Conservation (phyloP, 805 yeast genomes). For the Millerozyma acaciae region DNA sequence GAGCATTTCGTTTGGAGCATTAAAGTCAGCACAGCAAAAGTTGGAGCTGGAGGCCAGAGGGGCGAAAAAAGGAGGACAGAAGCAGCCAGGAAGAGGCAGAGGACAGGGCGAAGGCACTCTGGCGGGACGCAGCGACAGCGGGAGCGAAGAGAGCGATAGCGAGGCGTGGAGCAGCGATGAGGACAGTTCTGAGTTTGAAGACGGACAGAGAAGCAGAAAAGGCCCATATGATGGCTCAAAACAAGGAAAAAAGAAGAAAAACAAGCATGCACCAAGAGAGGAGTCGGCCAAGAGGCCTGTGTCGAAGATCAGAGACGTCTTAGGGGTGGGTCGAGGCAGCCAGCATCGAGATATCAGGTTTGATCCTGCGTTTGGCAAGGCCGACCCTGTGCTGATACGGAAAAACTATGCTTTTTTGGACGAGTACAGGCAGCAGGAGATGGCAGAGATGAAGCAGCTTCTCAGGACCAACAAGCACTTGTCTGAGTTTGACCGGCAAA, state of each 20-base stretch:
- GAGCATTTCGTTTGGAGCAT: conserved; percentile 60
- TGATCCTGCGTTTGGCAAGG: conserved; percentile 84
- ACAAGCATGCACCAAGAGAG: conserved; percentile 88
- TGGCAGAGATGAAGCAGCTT: conserved; percentile 52
- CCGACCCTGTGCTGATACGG: conserved; percentile 64
- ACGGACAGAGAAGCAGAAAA: conserved; percentile 9
- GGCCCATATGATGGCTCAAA: conserved; percentile 12
- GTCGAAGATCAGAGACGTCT: conserved; percentile 66
- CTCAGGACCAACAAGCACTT: conserved; percentile 53
- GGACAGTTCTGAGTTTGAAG: neutral
- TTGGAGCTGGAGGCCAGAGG: conserved; percentile 19
- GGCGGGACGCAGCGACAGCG: conserved; percentile 10
- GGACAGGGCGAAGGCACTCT: conserved; percentile 13
- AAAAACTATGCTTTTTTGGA: conserved; percentile 82
- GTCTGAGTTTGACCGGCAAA: conserved; percentile 44
- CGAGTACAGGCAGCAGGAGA: conserved; percentile 76
- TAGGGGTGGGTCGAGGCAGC: conserved; percentile 51
- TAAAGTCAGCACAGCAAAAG: conserved; percentile 56
- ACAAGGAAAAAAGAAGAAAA: conserved; percentile 30
- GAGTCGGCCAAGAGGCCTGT: conserved; percentile 70
- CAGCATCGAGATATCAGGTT: conserved; percentile 82
- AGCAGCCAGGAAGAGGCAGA: conserved; percentile 15
- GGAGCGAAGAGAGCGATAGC: conserved; percentile 4
- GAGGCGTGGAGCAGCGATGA: neutral
- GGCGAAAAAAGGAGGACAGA: conserved; percentile 11